Percentiles rank a stretch among this genome's conserved stretches.
Conservation (phyloP, 768 basidiomycete genomes). For the Cyathus striatus region DNA sequence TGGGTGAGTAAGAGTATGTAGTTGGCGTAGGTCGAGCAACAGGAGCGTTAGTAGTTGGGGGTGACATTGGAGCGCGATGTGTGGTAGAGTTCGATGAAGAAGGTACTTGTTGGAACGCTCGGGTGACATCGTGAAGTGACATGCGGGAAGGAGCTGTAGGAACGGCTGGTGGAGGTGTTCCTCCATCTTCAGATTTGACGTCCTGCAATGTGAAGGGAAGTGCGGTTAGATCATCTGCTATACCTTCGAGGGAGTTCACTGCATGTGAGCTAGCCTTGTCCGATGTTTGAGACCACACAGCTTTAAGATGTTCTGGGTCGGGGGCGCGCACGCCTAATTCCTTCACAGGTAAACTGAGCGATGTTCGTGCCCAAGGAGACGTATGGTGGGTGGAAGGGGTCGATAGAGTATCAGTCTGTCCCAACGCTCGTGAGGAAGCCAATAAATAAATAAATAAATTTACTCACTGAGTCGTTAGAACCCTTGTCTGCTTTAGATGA, state of each 20-base stretch:
- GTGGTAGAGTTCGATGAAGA: constrained; percentile 42
- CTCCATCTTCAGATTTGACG: constrained; percentile 82
- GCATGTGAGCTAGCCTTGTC: constrained; percentile 62
- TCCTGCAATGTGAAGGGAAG: constrained; percentile 81
- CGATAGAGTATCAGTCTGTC: constrained; percentile 40
- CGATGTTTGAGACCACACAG: constrained; percentile 78
- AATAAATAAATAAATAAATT: constrained; percentile 1
- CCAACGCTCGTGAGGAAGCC: constrained; percentile 9
- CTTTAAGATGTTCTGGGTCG: constrained; percentile 81
- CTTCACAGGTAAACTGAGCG: constrained; percentile 54
- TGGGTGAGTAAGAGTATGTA: constrained; percentile 35
- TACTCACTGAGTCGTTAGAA: constrained; percentile 51
- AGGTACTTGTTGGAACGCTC: constrained; percentile 85
- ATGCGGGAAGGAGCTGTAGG: constrained; percentile 63
- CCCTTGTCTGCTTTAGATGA: constrained; percentile 39
- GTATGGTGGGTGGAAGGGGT: constrained; percentile 41
- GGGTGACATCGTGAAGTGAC: constrained; percentile 78
- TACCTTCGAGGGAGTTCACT: constrained; percentile 79
- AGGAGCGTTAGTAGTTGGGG: constrained; percentile 41
- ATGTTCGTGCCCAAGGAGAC: constrained; percentile 51
- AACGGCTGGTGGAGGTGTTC: constrained; percentile 64
- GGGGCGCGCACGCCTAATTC: constrained; percentile 66
- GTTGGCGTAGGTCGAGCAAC: constrained; percentile 38
- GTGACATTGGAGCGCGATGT: constrained; percentile 47
- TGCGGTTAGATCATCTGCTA: constrained; percentile 76